Evolutionary conservation across 805 yeast species (phyloP), one percentile per base, ranked within the genome.

Genomic region (Starmerella stigmatis): DNA sequence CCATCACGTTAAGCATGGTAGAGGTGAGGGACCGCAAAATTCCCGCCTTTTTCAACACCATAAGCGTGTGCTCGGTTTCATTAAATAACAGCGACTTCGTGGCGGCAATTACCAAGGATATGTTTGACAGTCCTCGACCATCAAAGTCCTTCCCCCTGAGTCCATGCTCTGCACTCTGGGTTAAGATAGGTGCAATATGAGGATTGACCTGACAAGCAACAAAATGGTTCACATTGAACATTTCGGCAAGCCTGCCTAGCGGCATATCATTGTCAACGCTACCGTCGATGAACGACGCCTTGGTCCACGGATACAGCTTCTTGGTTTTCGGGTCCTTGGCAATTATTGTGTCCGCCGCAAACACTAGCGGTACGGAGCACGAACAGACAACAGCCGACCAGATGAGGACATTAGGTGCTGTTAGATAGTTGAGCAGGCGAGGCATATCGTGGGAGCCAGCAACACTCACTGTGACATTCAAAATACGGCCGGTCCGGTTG

Each of bases 181-280:
- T 35, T 29, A 92, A 68, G 41, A 89, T 73, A 0, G 98, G 98
- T 2, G 83, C 84, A 13, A 92, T 94, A 60, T 92, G 98, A 0
- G 96, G 94, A 59, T 92, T 92, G 1, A 92, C 98, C 61, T 92
- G 99, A 37, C 94, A 89, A 0, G 96, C 98, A 55, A 92, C 86
- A 50, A 92, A 88, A 62, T 92, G 96, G 60, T 92, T 94, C 25
- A 92, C 96, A 58, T 92, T 89, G 62, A 92, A 92, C 95, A 92
- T 86, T 60, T 92, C 98, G 17, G 94, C 81, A 19, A 92, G 68
- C 54, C 96, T 73, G 2, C 94, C 73, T 22, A 86, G 80, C 3
- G 99, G 99, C 43, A 92, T 66, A 62, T 92, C 99, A 51, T 85
- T 84, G 58, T 89, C 94, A 7, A 92, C 95, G 0, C 96, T 86